Percentiles rank a stretch among this genome's conserved stretches.
These are phyloP conservation scores for Oldenlandia corymbosa DNA, from an alignment of 257 asterid species.

Conservation along the genomic window DNA sequence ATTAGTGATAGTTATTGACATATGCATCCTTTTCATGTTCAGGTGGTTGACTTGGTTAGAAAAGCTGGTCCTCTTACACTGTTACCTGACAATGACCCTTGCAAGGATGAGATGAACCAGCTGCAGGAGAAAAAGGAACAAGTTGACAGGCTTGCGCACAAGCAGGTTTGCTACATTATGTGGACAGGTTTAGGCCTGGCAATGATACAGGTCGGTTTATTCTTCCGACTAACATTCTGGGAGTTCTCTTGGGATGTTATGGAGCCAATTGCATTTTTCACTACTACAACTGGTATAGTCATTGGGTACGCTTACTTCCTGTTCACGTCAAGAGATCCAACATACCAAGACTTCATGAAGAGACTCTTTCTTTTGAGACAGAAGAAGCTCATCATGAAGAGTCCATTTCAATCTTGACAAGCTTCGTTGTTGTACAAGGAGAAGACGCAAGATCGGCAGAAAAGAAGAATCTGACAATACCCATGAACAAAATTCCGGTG, in stretches of 20 bases:
- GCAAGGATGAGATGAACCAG: slow-evolving; percentile 52
- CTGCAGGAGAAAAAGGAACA: slow-evolving; percentile 59
- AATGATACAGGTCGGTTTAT: slow-evolving; percentile 62
- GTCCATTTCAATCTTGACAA: slow-evolving; percentile 60
- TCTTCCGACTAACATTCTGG: slow-evolving; percentile 94
- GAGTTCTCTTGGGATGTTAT: slow-evolving; percentile 96
- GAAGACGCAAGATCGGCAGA: too few species aligned
- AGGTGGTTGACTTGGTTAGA: slow-evolving; percentile 84
- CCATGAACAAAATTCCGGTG: too few species aligned
- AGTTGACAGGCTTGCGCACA: slow-evolving; percentile 66
- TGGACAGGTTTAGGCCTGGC: slow-evolving; percentile 70
- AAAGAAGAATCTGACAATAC: too few species aligned
- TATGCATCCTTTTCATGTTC: slow-evolving; percentile 12
- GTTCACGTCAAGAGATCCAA: slow-evolving; percentile 80
- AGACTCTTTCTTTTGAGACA: slow-evolving; percentile 85
- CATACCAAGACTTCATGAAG: slow-evolving; percentile 68
- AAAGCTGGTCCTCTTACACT: slow-evolving; percentile 75
- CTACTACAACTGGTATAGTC: slow-evolving; percentile 66
- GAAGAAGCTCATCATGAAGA: slow-evolving; percentile 68
- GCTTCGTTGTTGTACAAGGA: too few species aligned
- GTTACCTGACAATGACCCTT: slow-evolving; percentile 57
- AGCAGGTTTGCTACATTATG: slow-evolving; percentile 73
- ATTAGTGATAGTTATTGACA: too few species aligned
- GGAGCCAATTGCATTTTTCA: slow-evolving; percentile 90
- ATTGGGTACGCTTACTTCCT: slow-evolving; percentile 82